Conservation (phyloP, 2,329 filamentous ascomycete species). For the Alternaria conjuncta region DNA sequence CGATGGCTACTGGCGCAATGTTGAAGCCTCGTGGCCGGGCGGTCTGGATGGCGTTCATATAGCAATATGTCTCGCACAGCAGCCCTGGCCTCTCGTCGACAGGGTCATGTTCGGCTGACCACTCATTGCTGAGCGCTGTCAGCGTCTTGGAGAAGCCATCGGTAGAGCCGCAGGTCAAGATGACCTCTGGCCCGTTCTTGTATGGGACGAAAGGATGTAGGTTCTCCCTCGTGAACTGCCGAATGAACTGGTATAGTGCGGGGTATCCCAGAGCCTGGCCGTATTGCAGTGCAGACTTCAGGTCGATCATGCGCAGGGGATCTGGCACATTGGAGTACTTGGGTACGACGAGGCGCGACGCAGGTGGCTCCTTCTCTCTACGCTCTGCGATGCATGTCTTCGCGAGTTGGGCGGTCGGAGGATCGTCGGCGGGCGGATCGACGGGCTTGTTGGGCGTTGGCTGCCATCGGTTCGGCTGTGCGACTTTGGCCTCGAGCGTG, state of each 20-base stretch:
- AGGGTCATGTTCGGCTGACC: constrained; percentile 72
- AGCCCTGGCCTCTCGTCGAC: constrained; percentile 75
- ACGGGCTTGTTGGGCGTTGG: constrained; percentile 70
- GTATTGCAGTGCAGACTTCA: constrained; percentile 85
- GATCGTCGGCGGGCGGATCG: constrained; percentile 48
- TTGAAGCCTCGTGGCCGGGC: constrained; percentile 73
- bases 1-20: constrained; percentile 75
- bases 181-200: constrained; percentile 74
- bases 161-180: constrained; percentile 81
- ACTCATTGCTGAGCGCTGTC: constrained; percentile 76
- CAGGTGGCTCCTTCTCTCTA: constrained; percentile 36
- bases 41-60: constrained; percentile 76
- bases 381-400: constrained; percentile 37
- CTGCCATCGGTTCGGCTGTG: constrained; percentile 75
- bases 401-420: constrained; percentile 31
- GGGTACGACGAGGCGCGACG: constrained; percentile 71
- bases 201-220: constrained; percentile 86
- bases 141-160: constrained; percentile 84
- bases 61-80: constrained; percentile 80
- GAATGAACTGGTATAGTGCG: constrained; percentile 76
- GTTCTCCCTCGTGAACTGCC: constrained; percentile 76
- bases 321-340: constrained; percentile 67
- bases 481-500: constrained; percentile 82
- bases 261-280: constrained; percentile 83
- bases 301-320: constrained; percentile 74